Base-by-base conservation (phyloP, 2,329 filamentous ascomycete species). In the Gaeumannomyces tritici region DNA sequence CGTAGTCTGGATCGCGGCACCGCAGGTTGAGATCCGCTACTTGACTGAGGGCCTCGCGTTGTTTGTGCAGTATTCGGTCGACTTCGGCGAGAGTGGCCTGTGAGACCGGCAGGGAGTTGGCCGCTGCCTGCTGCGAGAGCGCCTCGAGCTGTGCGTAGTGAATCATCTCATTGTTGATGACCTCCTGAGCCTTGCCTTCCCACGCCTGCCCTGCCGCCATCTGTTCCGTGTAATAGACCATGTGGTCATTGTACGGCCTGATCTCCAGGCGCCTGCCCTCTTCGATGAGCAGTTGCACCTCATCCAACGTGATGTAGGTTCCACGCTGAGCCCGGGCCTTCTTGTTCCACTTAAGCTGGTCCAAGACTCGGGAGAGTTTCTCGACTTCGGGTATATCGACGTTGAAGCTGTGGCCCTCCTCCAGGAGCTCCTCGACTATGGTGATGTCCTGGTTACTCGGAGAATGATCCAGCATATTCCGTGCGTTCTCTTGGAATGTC, bases 121-220 rank as follows among this genome's bases (percentile, higher is more conserved):
- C 80, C 63, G 82, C 77, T 1, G 93, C 93, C 75, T 98, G 93
- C 60, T 86, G 85, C 1, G 92, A 96, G 7, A 99, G 79, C 0
- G 93, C 91, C 73, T 98, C 95, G 0, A 99, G 83, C 72, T 99
- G 95, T 61, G 93, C 90, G 70, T 96, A 98, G 74, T 98, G 92
- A 13, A 98, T 89, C 55, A 89, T 82, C 70, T 98, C 93, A 11
- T 92, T 92, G n/a, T 87, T 84, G 76, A 98, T 96, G 61, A 99
- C 80, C 72, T 99, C 93, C 69, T 90, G 89, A 2, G 92, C 93
- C 74, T 97, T 98, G 59, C 85, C 82, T 76, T 98, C 95, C 95
- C 95, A 99, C 57, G 90, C 81, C 70, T 92, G 85, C 54, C 93
- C 95, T 29, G 89, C 85, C 8, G 83, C 80, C 67, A 88, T 83